Conservation (phyloP, 352 stramenopile genomes). For the Pythium aphanidermatum region DNA sequence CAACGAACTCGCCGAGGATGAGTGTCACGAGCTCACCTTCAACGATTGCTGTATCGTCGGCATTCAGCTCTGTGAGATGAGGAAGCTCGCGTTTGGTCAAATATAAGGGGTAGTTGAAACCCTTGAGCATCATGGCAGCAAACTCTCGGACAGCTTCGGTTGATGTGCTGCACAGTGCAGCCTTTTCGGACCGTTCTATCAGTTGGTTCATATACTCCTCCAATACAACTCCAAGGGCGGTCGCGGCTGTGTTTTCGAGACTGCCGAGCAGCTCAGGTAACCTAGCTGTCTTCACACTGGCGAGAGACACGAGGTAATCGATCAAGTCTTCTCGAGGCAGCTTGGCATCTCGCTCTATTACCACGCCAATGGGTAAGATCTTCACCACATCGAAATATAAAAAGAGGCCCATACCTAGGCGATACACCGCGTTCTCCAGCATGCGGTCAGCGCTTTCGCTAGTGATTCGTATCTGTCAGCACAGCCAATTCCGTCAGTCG, state of each 20-base stretch:
- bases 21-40: conserved; percentile 5
- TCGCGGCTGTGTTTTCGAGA: conserved; percentile 70
- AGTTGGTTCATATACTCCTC: conserved; percentile 75
- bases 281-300: conserved; percentile 54
- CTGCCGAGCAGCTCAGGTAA: conserved; percentile 68
- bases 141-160: conserved; percentile 29
- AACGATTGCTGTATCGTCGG: not conserved
- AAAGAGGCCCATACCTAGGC: no score
- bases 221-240: conserved; percentile 62
- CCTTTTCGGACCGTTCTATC: conserved; percentile 21
- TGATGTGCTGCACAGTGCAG: not conserved
- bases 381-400: no score
- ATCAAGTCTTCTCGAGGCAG: conserved; percentile 40
- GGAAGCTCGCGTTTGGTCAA: conserved; percentile 1
- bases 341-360: no score
- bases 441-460: not conserved
- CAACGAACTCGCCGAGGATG: conserved; percentile 12
- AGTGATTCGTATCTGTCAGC: not conserved
- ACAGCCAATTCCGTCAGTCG: conserved; percentile 2
- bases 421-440: not conserved
- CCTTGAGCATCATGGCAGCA: conserved; percentile 32
- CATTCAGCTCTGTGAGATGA: not conserved
- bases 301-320: conserved; percentile 61
- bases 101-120: conserved; percentile 44
- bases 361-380: not conserved